Conservation (phyloP, 176 grass and related monocot genomes). For the Cenchrus purpureus region DNA sequence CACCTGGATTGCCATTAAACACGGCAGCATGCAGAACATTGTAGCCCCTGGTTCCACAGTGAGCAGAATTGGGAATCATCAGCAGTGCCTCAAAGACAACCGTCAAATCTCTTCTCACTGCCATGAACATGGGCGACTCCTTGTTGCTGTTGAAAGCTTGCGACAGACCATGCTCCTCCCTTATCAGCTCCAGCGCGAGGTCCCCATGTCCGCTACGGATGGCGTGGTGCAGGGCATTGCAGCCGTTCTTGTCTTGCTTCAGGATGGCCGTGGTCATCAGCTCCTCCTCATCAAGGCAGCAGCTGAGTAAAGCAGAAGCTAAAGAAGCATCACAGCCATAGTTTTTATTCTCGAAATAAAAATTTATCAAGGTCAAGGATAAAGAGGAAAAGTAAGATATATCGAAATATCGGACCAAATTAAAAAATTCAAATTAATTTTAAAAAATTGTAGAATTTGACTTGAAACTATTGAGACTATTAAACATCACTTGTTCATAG, state of each 20-base stretch:
- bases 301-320: neutral
- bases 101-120: neutral
- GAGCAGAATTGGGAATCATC: neutral
- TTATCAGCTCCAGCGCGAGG: neutral
- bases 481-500: too few species aligned
- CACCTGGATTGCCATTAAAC: neutral
- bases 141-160: neutral
- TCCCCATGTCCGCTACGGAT: neutral
- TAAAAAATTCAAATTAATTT: too few species aligned
- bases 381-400: too few species aligned
- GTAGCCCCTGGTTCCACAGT: neutral
- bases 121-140: conserved; percentile 39
- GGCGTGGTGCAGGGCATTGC: conserved; percentile 33
- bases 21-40: conserved; percentile 41
- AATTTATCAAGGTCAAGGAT: too few species aligned
- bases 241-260: conserved; percentile 1
- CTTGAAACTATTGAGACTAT: too few species aligned
- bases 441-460: too few species aligned
- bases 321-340: neutral
- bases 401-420: too few species aligned
- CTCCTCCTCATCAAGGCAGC: neutral
- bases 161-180: neutral
- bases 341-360: too few species aligned
- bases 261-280: neutral
- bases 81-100: neutral